Evolutionary conservation across 163 green algal species (phyloP).

Genomic region (Chlorella variabilis): DNA sequence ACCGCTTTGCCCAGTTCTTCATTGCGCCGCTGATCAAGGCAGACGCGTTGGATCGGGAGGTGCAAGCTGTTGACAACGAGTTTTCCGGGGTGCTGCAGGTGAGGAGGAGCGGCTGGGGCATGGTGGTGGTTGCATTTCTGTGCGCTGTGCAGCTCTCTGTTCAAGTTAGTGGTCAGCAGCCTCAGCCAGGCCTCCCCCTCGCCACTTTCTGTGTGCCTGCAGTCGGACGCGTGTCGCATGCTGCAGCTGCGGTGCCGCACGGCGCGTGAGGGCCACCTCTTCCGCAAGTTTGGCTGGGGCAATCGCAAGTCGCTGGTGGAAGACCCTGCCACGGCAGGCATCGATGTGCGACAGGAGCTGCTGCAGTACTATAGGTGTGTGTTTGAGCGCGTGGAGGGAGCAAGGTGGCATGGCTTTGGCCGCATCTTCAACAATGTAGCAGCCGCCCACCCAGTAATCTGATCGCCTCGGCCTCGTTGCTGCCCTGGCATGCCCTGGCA

Average conservation of each 20-base stretch:
- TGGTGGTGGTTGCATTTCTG: not conserved
- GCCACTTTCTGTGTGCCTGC: no score
- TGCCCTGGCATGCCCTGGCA: no score
- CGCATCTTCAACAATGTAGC: no score
- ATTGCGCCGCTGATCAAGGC: slow-evolving; percentile 83
- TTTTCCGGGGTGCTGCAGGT: slow-evolving; percentile 69
- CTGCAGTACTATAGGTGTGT: slow-evolving; percentile 57
- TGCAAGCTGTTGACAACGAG: slow-evolving; percentile 90
- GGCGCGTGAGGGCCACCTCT: slow-evolving; percentile 73
- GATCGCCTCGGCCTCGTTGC: no score
- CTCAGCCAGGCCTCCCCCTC: no score
- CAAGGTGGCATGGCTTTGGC: not conserved
- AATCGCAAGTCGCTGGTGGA: slow-evolving; percentile 86
- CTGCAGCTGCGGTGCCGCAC: slow-evolving; percentile 89
- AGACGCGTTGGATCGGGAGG: slow-evolving; percentile 86
- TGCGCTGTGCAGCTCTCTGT: no score
- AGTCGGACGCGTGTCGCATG: slow-evolving; percentile 83
- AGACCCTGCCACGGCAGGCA: slow-evolving; percentile 60
- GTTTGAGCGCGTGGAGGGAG: not conserved
- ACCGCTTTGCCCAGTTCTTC: slow-evolving; percentile 97
- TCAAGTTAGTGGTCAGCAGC: no score
- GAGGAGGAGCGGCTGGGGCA: not conserved
- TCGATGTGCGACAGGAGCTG: slow-evolving; percentile 67
- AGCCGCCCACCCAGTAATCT: no score
- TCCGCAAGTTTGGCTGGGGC: slow-evolving; percentile 92